Conservation (phyloP, 805 yeast genomes). For the Grigorovia transvaalensis region DNA sequence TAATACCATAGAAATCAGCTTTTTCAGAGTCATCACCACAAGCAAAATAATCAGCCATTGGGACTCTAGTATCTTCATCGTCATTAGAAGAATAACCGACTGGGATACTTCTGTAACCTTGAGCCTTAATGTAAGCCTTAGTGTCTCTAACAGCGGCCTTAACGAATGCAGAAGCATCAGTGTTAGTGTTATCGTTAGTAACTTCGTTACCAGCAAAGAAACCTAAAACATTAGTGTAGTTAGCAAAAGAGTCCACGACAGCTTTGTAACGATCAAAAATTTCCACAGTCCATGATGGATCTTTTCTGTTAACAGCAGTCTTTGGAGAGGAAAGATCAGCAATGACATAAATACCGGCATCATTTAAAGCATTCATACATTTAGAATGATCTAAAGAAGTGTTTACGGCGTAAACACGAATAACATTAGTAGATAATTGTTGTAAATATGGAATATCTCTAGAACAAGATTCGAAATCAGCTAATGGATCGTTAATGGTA, state of each 20-base stretch:
- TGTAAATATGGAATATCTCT: conserved; percentile 67
- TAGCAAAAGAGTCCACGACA: conserved; percentile 58
- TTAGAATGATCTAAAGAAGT: conserved; percentile 50
- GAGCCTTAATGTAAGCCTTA: conserved; percentile 51
- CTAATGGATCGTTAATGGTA: conserved; percentile 59
- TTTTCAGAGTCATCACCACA: conserved; percentile 57
- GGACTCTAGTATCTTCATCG: conserved; percentile 54
- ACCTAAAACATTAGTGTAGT: conserved; percentile 65
- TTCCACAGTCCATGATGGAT: conserved; percentile 55
- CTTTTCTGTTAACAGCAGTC: conserved; percentile 47
- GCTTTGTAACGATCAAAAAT: conserved; percentile 56
- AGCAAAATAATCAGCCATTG: conserved; percentile 63
- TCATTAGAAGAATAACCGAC: conserved; percentile 80
- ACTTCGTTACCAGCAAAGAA: conserved; percentile 86
- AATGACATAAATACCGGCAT: conserved; percentile 71
- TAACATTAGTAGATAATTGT: conserved; percentile 53
- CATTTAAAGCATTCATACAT: conserved; percentile 57
- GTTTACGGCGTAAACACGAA: conserved; percentile 70
- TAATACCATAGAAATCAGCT: conserved; percentile 80
- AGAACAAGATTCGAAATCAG: conserved; percentile 48
- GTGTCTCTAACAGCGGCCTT: conserved; percentile 77
- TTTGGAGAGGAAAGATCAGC: conserved; percentile 70
- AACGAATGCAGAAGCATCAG: conserved; percentile 70
- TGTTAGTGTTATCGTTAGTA: conserved; percentile 52
- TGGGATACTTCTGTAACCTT: conserved; percentile 60